phyloP scores from a whole-genome alignment of 1,284 basidiomycete genomes.

The Fomitopsis betulina region DNA sequence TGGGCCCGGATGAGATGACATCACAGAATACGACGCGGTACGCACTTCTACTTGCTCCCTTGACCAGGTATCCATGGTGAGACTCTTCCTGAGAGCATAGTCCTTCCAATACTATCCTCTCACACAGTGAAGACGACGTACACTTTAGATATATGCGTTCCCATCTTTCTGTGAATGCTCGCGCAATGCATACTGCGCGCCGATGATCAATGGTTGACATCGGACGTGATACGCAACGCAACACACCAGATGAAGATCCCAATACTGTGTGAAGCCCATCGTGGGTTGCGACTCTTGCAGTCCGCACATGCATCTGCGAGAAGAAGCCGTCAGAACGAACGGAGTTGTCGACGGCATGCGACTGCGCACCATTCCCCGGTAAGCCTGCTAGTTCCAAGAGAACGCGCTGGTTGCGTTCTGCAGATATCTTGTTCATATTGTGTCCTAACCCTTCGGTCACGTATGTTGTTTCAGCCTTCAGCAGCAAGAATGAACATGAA shows the following conservation, averaged over 20 bases:
- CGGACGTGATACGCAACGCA: neutral
- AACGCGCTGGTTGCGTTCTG: constrained; percentile 65
- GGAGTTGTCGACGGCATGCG: constrained; percentile 12
- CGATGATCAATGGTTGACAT: neutral
- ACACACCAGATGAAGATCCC: constrained; percentile 78
- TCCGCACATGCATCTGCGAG: constrained; percentile 74
- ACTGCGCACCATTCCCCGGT: constrained; percentile 69
- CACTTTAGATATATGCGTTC: constrained; percentile 84
- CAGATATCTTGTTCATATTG: constrained; percentile 50
- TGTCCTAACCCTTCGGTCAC: too few species aligned
- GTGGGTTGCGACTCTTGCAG: constrained; percentile 70
- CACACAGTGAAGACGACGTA: constrained; percentile 33
- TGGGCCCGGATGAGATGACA: constrained; percentile 3
- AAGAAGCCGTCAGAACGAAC: constrained; percentile 6
- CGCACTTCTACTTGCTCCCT: constrained; percentile 81
- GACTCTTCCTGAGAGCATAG: constrained; percentile 60
- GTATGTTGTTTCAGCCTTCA: too few species aligned
- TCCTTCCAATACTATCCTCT: neutral
- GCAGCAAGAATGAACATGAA: too few species aligned
- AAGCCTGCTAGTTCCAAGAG: constrained; percentile 61
- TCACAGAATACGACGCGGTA: constrained; percentile 1
- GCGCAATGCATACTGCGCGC: constrained; percentile 69
- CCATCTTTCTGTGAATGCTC: constrained; percentile 85
- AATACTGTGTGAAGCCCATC: constrained; percentile 81
- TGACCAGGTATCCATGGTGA: constrained; percentile 80